phyloP scores from a whole-genome alignment of 2,329 filamentous ascomycete genomes.

The Ceratocystis smalleyi region DNA sequence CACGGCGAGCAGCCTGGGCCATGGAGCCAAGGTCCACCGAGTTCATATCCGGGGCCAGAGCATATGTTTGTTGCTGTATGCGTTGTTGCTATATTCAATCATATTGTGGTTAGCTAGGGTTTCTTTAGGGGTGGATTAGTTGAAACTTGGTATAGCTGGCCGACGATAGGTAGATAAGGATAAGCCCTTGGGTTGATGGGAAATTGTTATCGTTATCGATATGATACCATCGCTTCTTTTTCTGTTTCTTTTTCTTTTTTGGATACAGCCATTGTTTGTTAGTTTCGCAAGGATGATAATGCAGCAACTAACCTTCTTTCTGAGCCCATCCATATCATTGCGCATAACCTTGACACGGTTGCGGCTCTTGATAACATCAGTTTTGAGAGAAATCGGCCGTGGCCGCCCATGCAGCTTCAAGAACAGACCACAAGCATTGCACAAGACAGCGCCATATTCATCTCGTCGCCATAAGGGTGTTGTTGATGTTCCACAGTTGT shows the following conservation, averaged over 20 bases:
- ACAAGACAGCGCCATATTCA: slow-evolving; percentile 86
- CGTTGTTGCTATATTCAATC: slow-evolving; percentile 11
- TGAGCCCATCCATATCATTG: slow-evolving; percentile 42
- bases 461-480: slow-evolving; percentile 96
- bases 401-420: slow-evolving; percentile 90
- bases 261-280: slow-evolving; percentile 1
- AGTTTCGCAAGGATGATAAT: neutral
- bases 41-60: slow-evolving; percentile 15
- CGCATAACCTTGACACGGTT: slow-evolving; percentile 86
- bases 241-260: too few relatives aligned
- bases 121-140: neutral
- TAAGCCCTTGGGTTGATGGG: neutral
- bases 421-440: slow-evolving; percentile 96
- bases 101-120: neutral
- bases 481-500: slow-evolving; percentile 90
- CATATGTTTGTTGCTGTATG: slow-evolving; percentile 15
- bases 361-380: slow-evolving; percentile 97
- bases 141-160: neutral
- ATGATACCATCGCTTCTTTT: neutral
- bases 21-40: slow-evolving; percentile 12
- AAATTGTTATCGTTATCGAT: slow-evolving; percentile 13
- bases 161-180: neutral
- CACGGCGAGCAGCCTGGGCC: slow-evolving; percentile 14
- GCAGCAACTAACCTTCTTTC: slow-evolving; percentile 48
- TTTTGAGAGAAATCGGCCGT: slow-evolving; percentile 91